These are phyloP conservation scores for Polygonum aviculare DNA, from an alignment of 148 eudicot species.

Conservation along the genomic window DNA sequence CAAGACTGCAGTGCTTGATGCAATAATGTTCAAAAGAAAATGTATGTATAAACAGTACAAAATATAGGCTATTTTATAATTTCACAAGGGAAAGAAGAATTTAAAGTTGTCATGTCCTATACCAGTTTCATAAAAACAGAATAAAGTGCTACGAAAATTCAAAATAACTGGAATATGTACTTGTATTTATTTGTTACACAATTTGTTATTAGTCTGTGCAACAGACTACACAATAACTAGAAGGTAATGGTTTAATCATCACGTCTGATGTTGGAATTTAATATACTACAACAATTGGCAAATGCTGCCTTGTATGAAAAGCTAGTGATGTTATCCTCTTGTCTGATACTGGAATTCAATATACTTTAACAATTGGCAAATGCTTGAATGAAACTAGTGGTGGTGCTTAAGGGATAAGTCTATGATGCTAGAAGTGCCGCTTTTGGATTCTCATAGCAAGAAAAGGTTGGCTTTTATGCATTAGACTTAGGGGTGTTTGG, in stretches of 20 bases:
- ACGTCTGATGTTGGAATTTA: too few species aligned
- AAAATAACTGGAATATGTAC: background rate
- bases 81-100: background rate
- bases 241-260: background rate
- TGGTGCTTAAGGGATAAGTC: background rate
- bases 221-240: too few species aligned
- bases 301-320: background rate
- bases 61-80: background rate
- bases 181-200: background rate
- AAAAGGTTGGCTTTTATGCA: background rate
- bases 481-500: background rate
- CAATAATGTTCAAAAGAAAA: background rate
- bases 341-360: background rate
- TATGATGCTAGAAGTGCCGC: background rate
- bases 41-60: background rate
- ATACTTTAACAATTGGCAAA: background rate
- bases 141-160: background rate
- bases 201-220: background rate
- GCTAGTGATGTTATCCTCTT: background rate
- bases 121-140: background rate
- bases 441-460: background rate
- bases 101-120: background rate
- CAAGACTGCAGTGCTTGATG: background rate
- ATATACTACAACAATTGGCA: too few species aligned
- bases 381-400: background rate